These are phyloP conservation scores for Paecilomyces sp. DNA, from an alignment of 2,329 filamentous ascomycete genomes.

Conservation along the genomic window DNA sequence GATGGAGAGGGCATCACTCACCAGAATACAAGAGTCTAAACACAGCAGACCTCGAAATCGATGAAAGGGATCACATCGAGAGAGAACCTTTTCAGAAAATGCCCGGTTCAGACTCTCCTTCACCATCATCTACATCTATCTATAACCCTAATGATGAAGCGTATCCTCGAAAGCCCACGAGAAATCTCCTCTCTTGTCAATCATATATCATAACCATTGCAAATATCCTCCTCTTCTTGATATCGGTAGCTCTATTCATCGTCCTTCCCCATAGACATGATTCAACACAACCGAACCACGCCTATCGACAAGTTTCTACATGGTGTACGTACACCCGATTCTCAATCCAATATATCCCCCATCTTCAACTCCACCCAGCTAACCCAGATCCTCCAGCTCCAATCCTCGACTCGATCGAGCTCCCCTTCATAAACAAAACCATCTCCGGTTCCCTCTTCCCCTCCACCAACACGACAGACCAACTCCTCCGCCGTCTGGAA, in stretches of 20 bases:
- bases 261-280: neutral
- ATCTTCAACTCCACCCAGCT: neutral
- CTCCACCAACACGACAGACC: constrained; percentile 8
- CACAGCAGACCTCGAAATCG: neutral
- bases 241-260: neutral
- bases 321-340: neutral
- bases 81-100: neutral
- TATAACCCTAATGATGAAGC: neutral
- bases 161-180: neutral
- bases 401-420: constrained; percentile 8
- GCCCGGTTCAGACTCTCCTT: neutral
- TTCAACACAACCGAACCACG: neutral
- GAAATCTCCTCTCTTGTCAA: neutral
- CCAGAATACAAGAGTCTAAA: neutral
- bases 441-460: constrained; percentile 21
- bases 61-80: neutral
- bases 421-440: constrained; percentile 3
- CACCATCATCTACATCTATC: neutral
- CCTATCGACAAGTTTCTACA: neutral
- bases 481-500: constrained; percentile 17
- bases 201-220: neutral
- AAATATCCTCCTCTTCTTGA: neutral
- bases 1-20: neutral
- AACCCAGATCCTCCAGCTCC: constrained; percentile 3
- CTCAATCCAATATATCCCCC: neutral